Evolutionary conservation across 257 asterid genomes (phyloP), one percentile per base, ranked within the genome.

Genomic region (Schizonepeta tenuifolia): DNA sequence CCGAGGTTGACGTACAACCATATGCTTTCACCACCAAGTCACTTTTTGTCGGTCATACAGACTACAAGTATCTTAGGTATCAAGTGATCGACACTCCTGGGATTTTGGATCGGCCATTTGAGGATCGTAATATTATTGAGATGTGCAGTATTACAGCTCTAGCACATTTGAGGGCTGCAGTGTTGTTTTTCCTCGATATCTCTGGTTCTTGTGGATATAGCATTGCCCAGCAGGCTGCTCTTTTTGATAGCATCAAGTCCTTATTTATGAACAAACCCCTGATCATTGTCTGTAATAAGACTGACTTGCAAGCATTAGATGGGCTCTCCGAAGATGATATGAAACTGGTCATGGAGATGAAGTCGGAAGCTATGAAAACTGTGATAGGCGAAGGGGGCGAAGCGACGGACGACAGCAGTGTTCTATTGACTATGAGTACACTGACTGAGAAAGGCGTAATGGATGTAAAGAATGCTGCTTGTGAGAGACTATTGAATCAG

Each of bases 21-120:
- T 94, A 94, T 81, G 99, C 99, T 69, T 94, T 94, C 87, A 91
- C 99, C 31, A 94, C 99, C 0, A 91, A 94, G 88, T 94, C 97
- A 9, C 74, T 94, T 79, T 94, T 94, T 70, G 97, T 91, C 46
- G 99, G 99, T 11, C 97, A 94, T 59, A 94, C 97, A 5, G 99
- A 94, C 82, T 91, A 91, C 66, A 89, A 91, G 35, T 94, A 94
- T 72, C 79, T 94, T 73, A 86, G 96, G 73, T 94, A 94, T 79
- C 99, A 94, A 74, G 99, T 94, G 67, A 94, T 94, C 15, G 99
- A 95, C 84, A 92, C 99, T 79, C 98, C 99, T 0, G 98, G 99
- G 54, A 95, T 92, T 56, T 65, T 92, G 83, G 99, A 92, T 71
- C 81, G 98, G 72, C 99, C 99, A 7, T 95, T 95, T 78, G 99